Evolutionary conservation across 148 eudicot species (phyloP), one percentile per base, ranked within the genome.

Genomic region (Rhododendron vialii): DNA sequence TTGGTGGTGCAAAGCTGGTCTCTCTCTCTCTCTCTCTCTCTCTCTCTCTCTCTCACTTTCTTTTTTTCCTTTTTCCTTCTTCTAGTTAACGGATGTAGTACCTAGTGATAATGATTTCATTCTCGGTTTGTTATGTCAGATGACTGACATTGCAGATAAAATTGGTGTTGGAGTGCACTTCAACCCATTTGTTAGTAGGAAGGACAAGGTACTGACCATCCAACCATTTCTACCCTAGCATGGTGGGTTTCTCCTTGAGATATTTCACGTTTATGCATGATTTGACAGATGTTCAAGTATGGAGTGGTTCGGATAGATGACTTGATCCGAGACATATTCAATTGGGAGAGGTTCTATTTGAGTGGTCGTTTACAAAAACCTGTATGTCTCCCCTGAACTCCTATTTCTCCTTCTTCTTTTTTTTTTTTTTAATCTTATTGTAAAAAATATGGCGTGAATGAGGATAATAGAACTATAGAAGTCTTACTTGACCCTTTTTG

Each of bases 361-460:
- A 89, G 95, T 83, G 99, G 99, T 78, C 98, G 99, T 69, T 86
- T 97, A 78, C 99, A 97, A 82, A 97, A 97, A 87, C 99, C 98
- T 87, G 99, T 96, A 95, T 48, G 96, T 89, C 51, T 82, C 50
- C 59, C 5, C 26, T 50, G 5, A 63, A 84, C 24, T 48, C 75
- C 82, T 7, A 41, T 88, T 33, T 35, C 57, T 55, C 80, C n/a
- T 13, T 13, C 26, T 12, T 35, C 1, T 35, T 1, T 47, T 1
- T 18, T 35, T 69, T 10, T 0, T 45, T 2, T 18, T 59, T 61
- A 63, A 57, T n/a, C 71, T 24, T 22, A n/a, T 47, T 51, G 17
- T 65, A 0, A 65, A 10, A 10, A 65, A 2, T 26, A 65, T 65
- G 71, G 71, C 33, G 30, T 9, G 71, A 65, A 65, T n/a, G 71